A percentile compares a stretch with the other conserved stretches of the same genome.
phyloP scores from a whole-genome alignment of 805 yeast genomes.

The Kazachstania kunashirensis region DNA sequence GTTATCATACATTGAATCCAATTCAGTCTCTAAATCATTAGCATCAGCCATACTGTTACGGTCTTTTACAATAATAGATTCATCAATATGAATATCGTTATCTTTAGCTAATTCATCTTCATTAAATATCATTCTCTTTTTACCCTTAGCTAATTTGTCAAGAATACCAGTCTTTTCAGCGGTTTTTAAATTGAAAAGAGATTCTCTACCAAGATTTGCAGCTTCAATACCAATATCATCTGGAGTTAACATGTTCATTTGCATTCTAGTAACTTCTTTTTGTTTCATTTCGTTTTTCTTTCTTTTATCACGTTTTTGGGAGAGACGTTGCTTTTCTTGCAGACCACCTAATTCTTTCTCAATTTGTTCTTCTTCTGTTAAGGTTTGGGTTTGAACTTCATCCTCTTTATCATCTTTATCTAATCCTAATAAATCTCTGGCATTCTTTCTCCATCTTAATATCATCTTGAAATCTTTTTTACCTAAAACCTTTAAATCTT shows the following conservation, averaged over 20 bases:
- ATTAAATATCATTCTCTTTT: slow-evolving; percentile 50
- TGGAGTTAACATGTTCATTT: slow-evolving; percentile 92
- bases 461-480: slow-evolving; percentile 83
- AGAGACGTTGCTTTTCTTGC: slow-evolving; percentile 58
- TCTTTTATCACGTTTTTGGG: slow-evolving; percentile 72
- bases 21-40: slow-evolving; percentile 68
- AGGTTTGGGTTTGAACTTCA: slow-evolving; percentile 54
- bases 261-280: slow-evolving; percentile 82
- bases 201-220: slow-evolving; percentile 64
- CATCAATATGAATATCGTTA: slow-evolving; percentile 48
- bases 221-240: slow-evolving; percentile 91
- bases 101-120: slow-evolving; percentile 46
- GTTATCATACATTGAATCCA: slow-evolving; percentile 70
- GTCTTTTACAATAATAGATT: slow-evolving; percentile 30
- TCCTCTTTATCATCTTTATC: slow-evolving; percentile 41
- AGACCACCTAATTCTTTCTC: slow-evolving; percentile 75
- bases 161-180: slow-evolving; percentile 84
- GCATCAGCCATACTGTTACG: slow-evolving; percentile 37
- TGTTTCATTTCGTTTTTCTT: slow-evolving; percentile 73
- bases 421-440: slow-evolving; percentile 67
- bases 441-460: slow-evolving; percentile 80
- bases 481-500: slow-evolving; percentile 89
- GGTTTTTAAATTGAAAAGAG: slow-evolving; percentile 70
- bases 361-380: slow-evolving; percentile 82
- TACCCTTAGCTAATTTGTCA: slow-evolving; percentile 66